Evolutionary conservation across 768 basidiomycete genomes (phyloP).

Genomic region (Agaricus sinodeliciosus): DNA sequence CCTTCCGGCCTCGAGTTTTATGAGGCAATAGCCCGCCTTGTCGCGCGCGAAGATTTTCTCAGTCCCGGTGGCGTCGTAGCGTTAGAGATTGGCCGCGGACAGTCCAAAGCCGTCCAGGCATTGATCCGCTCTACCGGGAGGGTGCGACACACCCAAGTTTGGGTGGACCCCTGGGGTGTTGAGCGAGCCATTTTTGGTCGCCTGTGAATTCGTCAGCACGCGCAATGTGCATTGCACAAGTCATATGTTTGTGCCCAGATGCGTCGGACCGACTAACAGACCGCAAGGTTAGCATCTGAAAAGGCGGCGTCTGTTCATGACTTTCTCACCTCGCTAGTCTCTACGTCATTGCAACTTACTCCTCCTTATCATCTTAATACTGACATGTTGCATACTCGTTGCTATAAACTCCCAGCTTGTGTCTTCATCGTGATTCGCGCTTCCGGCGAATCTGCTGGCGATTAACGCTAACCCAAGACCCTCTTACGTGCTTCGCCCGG

Average conservation of each 20-base stretch:
- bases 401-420: conserved; percentile 1
- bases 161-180: conserved; percentile 77
- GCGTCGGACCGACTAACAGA: too few species aligned
- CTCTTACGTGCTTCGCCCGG: conserved; percentile 6
- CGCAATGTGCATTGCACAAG: too few species aligned
- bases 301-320: too few species aligned
- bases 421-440: not conserved
- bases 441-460: not conserved
- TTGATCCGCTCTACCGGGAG: conserved; percentile 47
- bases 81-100: conserved; percentile 74
- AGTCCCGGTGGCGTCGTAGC: conserved; percentile 51
- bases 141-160: conserved; percentile 51
- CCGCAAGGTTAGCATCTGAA: not conserved
- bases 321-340: too few species aligned
- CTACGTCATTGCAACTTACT: not conserved
- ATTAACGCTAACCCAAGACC: conserved; percentile 7
- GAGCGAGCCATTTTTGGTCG: conserved; percentile 64
- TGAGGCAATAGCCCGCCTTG: conserved; percentile 57
- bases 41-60: conserved; percentile 47
- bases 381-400: conserved; percentile 11
- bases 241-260: too few species aligned
- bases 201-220: conserved; percentile 23
- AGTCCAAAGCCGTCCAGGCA: conserved; percentile 54
- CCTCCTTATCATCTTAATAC: not conserved
- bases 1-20: conserved; percentile 58